phyloP scores from a whole-genome alignment of 129 eudicot species.

The Artemisia tridentata region DNA sequence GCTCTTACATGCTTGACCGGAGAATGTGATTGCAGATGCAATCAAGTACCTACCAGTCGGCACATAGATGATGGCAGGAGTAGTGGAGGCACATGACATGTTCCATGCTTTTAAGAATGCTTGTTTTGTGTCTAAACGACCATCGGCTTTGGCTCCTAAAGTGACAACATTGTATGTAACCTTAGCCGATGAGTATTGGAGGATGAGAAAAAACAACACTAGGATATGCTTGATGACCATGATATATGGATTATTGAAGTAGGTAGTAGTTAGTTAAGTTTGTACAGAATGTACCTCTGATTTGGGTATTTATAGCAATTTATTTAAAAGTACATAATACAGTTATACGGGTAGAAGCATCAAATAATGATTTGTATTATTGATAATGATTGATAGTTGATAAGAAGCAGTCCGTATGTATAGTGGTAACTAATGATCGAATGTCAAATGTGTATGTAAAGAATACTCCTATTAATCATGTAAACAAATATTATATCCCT shows the following conservation, averaged over 20 bases:
- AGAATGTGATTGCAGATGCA: conserved; percentile 22
- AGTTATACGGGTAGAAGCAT: neutral
- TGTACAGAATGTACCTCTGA: neutral
- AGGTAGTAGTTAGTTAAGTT: neutral
- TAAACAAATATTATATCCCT: conserved; percentile 5
- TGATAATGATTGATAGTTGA: conserved; percentile 12
- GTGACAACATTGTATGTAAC: conserved; percentile 26
- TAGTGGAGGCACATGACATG: conserved; percentile 21
- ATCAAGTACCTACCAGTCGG: conserved; percentile 27
- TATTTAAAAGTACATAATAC: neutral
- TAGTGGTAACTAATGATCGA: conserved; percentile 5
- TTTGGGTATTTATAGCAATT: neutral
- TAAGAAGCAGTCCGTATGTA: conserved; percentile 9
- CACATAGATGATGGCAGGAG: conserved; percentile 15
- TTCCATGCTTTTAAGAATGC: conserved; percentile 33
- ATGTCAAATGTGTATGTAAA: conserved; percentile 15
- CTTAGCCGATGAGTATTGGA: conserved; percentile 10
- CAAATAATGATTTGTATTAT: neutral
- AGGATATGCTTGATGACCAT: conserved; percentile 7
- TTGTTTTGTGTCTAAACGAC: conserved; percentile 14
- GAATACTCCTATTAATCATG: neutral
- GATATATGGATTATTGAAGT: neutral
- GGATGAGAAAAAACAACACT: neutral
- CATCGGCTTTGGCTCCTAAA: conserved; percentile 27
- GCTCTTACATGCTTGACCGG: conserved; percentile 29